These are phyloP conservation scores for Aspergillus jensenii DNA, from an alignment of 2,329 filamentous ascomycete genomes.

Conservation along the genomic window DNA sequence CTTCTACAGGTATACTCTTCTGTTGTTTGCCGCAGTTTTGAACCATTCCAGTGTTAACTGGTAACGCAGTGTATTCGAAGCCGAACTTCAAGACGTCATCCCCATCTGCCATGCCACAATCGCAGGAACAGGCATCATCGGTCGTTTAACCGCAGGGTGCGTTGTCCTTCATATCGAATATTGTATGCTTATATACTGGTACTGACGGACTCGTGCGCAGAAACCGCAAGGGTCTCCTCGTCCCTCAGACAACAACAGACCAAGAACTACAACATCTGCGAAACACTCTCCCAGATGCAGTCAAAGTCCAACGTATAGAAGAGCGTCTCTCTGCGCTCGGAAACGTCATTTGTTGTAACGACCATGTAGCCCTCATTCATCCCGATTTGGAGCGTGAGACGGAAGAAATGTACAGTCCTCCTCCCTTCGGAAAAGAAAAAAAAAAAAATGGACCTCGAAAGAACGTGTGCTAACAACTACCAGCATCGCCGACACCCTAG, in stretches of 20 bases:
- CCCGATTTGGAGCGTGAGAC: constrained; percentile 96
- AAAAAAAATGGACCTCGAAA: background rate
- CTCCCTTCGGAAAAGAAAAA: background rate
- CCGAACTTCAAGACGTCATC: constrained; percentile 94
- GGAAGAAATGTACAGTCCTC: constrained; percentile 71
- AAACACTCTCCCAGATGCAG: constrained; percentile 85
- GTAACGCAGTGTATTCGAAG: constrained; percentile 77
- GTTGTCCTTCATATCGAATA: constrained; percentile 24
- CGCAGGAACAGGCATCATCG: constrained; percentile 93
- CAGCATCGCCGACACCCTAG: constrained; percentile 77
- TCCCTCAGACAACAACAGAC: constrained; percentile 93
- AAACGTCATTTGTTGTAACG: constrained; percentile 95
- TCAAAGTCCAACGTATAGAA: constrained; percentile 97
- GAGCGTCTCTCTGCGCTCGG: constrained; percentile 92
- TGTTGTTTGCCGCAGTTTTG: background rate
- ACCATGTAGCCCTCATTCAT: constrained; percentile 94
- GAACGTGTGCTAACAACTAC: constrained; percentile 5
- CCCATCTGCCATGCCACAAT: constrained; percentile 97
- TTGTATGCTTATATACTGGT: background rate
- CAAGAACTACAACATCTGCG: constrained; percentile 97
- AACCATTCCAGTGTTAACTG: background rate
- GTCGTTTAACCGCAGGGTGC: constrained; percentile 87
- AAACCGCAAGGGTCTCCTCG: constrained; percentile 94
- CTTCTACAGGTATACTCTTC: constrained; percentile 74
- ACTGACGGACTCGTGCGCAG: constrained; percentile 42